Evolutionary conservation across 1,284 basidiomycete species (phyloP).

Genomic region (Phlebopus sp.): DNA sequence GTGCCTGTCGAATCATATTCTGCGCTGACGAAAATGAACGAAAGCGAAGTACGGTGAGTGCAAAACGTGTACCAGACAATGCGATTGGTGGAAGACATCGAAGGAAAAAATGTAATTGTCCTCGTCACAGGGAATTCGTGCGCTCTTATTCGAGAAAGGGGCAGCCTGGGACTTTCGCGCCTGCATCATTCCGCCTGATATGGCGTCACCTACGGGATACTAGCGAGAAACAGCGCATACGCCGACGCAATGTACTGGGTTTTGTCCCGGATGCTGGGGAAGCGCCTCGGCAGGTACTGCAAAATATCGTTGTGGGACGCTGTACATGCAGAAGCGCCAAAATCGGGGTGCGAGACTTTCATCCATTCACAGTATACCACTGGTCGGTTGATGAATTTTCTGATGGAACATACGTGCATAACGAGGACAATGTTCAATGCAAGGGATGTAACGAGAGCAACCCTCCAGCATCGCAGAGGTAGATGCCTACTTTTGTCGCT

Average conservation of each 20-base stretch:
- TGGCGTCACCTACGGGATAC: too few species aligned
- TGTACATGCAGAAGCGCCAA: not conserved
- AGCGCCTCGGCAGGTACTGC: not conserved
- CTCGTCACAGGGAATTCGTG: conserved; percentile 23
- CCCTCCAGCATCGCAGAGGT: too few species aligned
- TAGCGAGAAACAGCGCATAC: too few species aligned
- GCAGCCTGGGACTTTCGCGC: not conserved
- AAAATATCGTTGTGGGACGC: not conserved
- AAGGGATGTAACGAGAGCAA: too few species aligned
- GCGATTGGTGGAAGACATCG: conserved; percentile 34
- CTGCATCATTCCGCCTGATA: not conserved
- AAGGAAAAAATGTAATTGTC: conserved; percentile 24
- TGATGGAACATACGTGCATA: too few species aligned
- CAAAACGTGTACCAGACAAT: conserved; percentile 28
- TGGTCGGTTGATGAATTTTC: too few species aligned
- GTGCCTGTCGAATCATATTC: conserved; percentile 29
- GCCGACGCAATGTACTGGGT: not conserved
- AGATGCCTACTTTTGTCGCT: too few species aligned
- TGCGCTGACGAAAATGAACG: conserved; percentile 8
- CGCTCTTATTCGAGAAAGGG: conserved; percentile 24
- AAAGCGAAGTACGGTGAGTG: not conserved
- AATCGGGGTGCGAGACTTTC: too few species aligned
- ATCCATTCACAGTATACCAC: too few species aligned
- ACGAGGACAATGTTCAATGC: too few species aligned
- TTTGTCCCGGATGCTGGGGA: not conserved